Evolutionary conservation across 768 basidiomycete species (phyloP).

Genomic region (Mycena floridula): DNA sequence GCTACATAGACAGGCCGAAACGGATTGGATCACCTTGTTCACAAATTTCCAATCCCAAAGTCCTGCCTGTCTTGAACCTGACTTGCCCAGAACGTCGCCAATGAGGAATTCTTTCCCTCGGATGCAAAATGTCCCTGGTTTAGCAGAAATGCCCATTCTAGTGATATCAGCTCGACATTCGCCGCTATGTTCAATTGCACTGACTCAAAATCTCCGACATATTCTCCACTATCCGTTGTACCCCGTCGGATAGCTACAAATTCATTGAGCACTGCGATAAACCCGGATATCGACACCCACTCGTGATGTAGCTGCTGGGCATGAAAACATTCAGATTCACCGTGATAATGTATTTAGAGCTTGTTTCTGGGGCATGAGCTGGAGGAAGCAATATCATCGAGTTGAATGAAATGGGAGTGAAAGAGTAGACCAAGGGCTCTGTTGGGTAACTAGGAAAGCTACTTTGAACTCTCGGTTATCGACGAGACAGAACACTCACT

Average conservation of each 20-base stretch:
- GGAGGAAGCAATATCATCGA: constrained; percentile 10
- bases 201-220: constrained; percentile 46
- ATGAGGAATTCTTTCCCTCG: too few species aligned
- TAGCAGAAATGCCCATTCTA: not conserved
- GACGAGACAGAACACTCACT: too few species aligned
- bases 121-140: not conserved
- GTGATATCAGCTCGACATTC: constrained; percentile 17
- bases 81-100: too few species aligned
- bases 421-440: constrained; percentile 3
- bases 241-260: constrained; percentile 26
- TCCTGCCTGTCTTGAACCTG: too few species aligned
- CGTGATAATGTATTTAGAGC: constrained; percentile 8
- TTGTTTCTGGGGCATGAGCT: not conserved
- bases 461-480: too few species aligned
- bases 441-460: not conserved
- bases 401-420: constrained; percentile 5
- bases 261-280: too few species aligned
- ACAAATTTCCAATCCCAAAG: not conserved
- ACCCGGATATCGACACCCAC: too few species aligned
- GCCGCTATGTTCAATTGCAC: constrained; percentile 4
- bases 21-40: not conserved
- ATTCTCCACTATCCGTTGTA: constrained; percentile 31
- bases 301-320: constrained; percentile 41
- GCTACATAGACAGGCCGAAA: too few species aligned
- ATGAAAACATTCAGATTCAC: constrained; percentile 23